Evolutionary conservation across 306 rosid genomes (phyloP).

Genomic region (Malus asiatica): DNA sequence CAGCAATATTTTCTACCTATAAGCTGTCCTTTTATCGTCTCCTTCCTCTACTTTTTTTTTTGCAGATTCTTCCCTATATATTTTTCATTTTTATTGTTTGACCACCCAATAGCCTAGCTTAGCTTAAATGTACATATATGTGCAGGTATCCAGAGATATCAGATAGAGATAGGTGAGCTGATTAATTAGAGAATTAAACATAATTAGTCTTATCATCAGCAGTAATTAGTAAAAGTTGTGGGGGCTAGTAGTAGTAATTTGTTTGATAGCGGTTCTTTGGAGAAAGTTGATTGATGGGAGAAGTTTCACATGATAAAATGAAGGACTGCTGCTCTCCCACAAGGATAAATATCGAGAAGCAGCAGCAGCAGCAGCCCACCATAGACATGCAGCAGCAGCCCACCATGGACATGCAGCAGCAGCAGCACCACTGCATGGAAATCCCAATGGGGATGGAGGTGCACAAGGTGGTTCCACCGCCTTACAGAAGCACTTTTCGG

Average conservation of each 20-base stretch:
- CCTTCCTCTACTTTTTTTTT: background rate
- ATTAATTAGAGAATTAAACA: background rate
- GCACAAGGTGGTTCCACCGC: constrained; percentile 79
- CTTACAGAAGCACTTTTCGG: constrained; percentile 37
- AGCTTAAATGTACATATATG: background rate
- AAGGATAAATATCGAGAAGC: background rate
- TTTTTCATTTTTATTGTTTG: background rate
- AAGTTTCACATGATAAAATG: constrained; percentile 9
- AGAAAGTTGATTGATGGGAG: constrained; percentile 22
- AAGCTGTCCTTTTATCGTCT: background rate
- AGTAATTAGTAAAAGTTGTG: background rate
- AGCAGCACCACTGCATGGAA: constrained; percentile 37
- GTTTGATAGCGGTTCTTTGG: constrained; percentile 19
- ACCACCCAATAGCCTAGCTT: background rate
- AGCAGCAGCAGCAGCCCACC: constrained; percentile 7
- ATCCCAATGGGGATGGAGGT: constrained; percentile 34
- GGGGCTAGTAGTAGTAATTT: background rate
- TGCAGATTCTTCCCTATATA: background rate
- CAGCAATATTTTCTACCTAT: background rate
- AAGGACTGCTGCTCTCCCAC: constrained; percentile 6
- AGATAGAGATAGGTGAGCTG: background rate
- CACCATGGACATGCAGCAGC: constrained; percentile 11
- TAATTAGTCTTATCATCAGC: background rate
- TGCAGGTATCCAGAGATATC: background rate
- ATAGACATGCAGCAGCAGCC: background rate